Base-by-base conservation (phyloP, 2,329 filamentous ascomycete species). In the Fusarium setosum region DNA sequence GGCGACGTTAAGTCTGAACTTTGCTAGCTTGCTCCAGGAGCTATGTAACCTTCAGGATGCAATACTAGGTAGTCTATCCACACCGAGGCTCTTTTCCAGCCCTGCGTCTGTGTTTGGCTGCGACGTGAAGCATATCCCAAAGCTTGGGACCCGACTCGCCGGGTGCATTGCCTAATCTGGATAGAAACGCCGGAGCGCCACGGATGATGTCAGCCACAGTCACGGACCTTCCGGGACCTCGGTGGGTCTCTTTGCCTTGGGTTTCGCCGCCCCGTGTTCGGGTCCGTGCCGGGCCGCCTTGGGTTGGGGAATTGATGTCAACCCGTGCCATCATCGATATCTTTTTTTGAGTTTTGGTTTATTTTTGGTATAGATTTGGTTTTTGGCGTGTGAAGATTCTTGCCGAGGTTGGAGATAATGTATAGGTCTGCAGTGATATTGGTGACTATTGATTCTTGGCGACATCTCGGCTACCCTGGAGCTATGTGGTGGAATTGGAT, bases 231-330 rank as follows among this genome's bases (percentile, higher is more conserved):
- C 64, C 54, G 54, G 32, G 57, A 31, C 53, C 47, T 42, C 5
- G 44, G 64, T 70, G 66, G 68, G 47, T 54, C 55, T 10, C 26
- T 44, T 32, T 38, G 23, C 54, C 55, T 35, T 31, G 34, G 4
- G 20, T 50, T 37, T 40, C 37, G 48, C 49, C 47, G 59, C 37
- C 41, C 54, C 50, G 48, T 44, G 47, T 21, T 61, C 66, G 58
- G 68, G 54, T 56, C 60, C 66, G 68, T 50, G 45, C 63, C 68
- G 68, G 59, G 58, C 56, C 44, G 54, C 41, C 47, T 23, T 34
- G 50, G 15, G 32, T 45, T 32, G 48, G 42, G 50, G 20, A 23
- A 29, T 56, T 26, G 35, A 35, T 65, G 49, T 42, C 35, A 45
- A 47, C 17, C 32, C 52, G 20, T 55, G 44, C 34, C 35, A 42